These are phyloP conservation scores for Ustilago crameri DNA, from an alignment of 1,284 basidiomycete genomes.

Conservation along the genomic window DNA sequence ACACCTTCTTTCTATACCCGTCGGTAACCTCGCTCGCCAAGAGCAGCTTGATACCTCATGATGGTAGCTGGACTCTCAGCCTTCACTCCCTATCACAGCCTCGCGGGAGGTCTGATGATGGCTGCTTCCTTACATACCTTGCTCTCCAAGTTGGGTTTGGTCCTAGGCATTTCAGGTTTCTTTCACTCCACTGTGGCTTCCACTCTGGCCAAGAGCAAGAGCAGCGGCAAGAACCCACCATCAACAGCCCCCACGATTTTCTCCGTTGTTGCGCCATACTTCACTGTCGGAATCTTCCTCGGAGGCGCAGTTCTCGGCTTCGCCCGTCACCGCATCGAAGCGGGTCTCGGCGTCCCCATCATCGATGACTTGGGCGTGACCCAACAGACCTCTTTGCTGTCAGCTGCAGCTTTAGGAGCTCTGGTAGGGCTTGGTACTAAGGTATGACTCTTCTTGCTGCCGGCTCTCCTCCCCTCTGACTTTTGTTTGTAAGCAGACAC, in stretches of 20 bases:
- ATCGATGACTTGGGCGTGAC: slow-evolving; percentile 40
- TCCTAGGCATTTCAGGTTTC: slow-evolving; percentile 64
- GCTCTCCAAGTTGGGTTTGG: slow-evolving; percentile 50
- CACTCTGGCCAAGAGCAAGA: background rate
- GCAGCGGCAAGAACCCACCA: background rate
- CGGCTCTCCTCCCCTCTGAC: background rate
- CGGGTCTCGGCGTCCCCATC: slow-evolving; percentile 42
- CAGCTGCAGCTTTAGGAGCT: slow-evolving; percentile 30
- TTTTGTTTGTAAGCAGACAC: background rate
- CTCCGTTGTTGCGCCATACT: slow-evolving; percentile 33
- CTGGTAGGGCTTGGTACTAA: slow-evolving; percentile 64
- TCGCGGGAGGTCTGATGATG: slow-evolving; percentile 65
- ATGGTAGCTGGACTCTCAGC: slow-evolving; percentile 24
- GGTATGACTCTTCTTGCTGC: slow-evolving; percentile 31
- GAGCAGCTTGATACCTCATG: background rate
- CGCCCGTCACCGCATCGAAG: slow-evolving; percentile 36
- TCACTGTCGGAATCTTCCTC: slow-evolving; percentile 53
- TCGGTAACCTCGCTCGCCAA: too few relatives aligned
- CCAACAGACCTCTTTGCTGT: slow-evolving; percentile 4
- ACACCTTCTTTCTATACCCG: background rate
- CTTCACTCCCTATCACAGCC: slow-evolving; percentile 57
- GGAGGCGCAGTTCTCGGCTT: slow-evolving; percentile 55
- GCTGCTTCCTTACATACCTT: slow-evolving; percentile 56
- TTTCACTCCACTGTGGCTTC: slow-evolving; percentile 52
- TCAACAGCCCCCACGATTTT: slow-evolving; percentile 19